A percentile compares a stretch with the other conserved stretches of the same genome.
These are phyloP conservation scores for Colletotrichum sp. DNA, from an alignment of 2,329 filamentous ascomycete genomes.

Conservation along the genomic window DNA sequence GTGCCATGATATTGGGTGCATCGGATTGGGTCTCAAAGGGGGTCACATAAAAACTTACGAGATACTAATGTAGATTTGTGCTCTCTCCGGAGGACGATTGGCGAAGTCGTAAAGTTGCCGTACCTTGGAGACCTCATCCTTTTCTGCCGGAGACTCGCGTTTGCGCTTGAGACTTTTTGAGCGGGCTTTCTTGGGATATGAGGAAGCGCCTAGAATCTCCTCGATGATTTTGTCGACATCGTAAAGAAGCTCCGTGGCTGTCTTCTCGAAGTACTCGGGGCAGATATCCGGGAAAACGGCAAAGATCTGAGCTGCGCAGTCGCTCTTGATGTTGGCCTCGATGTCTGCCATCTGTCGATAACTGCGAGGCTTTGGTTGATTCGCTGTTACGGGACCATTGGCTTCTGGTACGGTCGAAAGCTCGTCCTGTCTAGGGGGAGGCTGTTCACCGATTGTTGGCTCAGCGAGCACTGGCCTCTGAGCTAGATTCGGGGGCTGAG, in stretches of 20 bases:
- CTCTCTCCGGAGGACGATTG: background rate
- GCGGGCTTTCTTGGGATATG: conserved; percentile 40
- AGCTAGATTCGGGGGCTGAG: background rate
- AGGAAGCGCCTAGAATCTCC: conserved; percentile 43
- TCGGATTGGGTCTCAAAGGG: background rate
- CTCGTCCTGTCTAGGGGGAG: background rate
- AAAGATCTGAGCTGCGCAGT: conserved; percentile 33
- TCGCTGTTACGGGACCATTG: background rate
- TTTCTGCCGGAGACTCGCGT: conserved; percentile 27
- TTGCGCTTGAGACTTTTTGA: conserved; percentile 46
- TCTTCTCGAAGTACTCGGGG: conserved; percentile 35
- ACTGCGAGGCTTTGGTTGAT: no score
- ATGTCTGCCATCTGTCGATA: background rate
- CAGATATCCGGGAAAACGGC: conserved; percentile 53
- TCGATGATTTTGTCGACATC: conserved; percentile 36
- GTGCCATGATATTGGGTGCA: background rate
- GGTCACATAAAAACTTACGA: conserved; percentile 5
- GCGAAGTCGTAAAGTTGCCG: background rate
- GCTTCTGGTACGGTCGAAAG: background rate
- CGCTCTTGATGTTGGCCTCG: conserved; percentile 4
- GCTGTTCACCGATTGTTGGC: background rate
- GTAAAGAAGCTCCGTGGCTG: conserved; percentile 31
- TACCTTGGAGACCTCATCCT: conserved; percentile 21
- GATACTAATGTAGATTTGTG: background rate
- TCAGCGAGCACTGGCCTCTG: background rate